phyloP scores from a whole-genome alignment of 257 asterid genomes.

The Solanum chmielewskii region DNA sequence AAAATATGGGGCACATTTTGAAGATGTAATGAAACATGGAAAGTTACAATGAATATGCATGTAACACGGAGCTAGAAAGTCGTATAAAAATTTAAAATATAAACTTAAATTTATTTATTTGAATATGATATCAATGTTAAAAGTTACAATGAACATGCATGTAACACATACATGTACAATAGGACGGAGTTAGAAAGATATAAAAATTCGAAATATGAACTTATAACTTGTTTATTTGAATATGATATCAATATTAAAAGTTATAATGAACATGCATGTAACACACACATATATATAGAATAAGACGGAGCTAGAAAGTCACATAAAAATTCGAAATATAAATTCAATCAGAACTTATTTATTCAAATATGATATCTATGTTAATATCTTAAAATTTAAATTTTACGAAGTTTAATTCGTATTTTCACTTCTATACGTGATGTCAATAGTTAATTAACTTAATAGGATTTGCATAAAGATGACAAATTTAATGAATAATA shows the following conservation, averaged over 20 bases:
- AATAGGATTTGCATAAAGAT: neutral
- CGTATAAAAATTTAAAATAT: no score
- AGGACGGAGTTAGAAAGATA: neutral
- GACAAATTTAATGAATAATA: neutral
- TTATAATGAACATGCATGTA: no score
- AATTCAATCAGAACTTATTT: neutral
- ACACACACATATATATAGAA: no score
- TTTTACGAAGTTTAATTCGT: neutral
- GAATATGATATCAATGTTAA: no score
- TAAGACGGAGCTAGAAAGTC: no score
- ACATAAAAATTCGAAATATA: no score
- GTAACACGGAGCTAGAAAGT: no score
- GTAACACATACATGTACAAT: neutral
- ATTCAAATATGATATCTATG: accelerated
- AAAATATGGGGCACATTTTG: neutral
- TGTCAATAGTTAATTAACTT: neutral
- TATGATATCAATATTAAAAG: accelerated
- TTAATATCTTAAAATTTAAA: neutral
- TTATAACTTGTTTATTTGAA: neutral
- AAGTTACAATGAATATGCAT: neutral
- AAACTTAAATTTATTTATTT: neutral
- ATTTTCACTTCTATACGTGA: no score
- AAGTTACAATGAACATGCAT: no score
- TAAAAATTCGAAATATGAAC: neutral
- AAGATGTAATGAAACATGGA: neutral